phyloP scores from a whole-genome alignment of 139 green algal species.

The Ettlia oleoabundans region DNA sequence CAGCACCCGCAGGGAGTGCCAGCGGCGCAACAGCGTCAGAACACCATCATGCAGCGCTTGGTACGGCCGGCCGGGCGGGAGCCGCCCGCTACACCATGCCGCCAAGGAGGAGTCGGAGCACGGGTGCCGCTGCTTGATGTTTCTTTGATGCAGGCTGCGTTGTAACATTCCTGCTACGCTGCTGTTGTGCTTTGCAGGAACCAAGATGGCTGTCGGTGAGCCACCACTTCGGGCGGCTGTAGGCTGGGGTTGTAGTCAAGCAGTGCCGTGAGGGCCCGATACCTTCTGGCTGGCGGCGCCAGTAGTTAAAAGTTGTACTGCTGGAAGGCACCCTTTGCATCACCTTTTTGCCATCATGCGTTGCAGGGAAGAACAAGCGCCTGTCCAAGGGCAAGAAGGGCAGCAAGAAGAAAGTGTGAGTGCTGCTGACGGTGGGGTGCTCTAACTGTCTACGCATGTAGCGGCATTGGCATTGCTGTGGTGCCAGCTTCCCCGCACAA shows the following conservation, averaged over 20 bases:
- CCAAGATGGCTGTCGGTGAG: slow-evolving; percentile 27
- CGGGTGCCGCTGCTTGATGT: too few species aligned
- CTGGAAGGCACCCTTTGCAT: not conserved
- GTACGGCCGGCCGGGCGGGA: not conserved
- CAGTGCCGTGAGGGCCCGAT: too few species aligned
- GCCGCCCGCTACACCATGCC: too few species aligned
- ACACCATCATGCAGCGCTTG: not conserved
- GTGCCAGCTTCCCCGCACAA: too few species aligned
- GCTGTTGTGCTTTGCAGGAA: slow-evolving; percentile 2
- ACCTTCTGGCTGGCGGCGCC: too few species aligned
- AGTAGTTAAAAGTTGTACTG: not conserved
- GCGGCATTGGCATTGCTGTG: too few species aligned
- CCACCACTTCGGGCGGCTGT: not conserved
- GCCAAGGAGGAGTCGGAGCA: too few species aligned
- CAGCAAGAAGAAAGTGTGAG: slow-evolving; percentile 98
- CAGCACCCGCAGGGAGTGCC: not conserved
- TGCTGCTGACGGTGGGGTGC: not conserved
- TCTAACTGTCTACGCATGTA: too few species aligned
- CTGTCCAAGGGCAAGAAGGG: slow-evolving; percentile 99
- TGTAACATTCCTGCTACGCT: not conserved
- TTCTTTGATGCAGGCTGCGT: not conserved
- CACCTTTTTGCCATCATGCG: not conserved
- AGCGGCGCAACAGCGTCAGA: too few species aligned
- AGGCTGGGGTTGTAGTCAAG: not conserved
- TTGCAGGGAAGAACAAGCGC: slow-evolving; percentile 31